A percentile compares a stretch with the other conserved stretches of the same genome.
Evolutionary conservation across 495 filamentous ascomycete species (phyloP).

Genomic region (Lichenothelia convexa): DNA sequence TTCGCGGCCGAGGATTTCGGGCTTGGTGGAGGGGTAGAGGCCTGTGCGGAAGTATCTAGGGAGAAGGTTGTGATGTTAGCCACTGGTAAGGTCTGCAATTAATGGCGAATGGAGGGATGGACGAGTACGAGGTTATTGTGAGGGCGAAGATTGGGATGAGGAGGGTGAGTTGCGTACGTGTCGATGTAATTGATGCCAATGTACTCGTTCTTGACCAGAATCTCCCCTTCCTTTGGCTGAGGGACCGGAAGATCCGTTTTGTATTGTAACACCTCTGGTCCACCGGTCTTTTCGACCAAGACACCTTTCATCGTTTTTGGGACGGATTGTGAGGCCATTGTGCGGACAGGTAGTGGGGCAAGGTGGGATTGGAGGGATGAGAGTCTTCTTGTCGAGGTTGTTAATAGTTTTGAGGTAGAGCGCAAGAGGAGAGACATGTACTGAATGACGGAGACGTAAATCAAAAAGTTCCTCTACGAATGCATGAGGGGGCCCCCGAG

Average conservation of each 20-base stretch:
- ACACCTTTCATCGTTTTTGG: slow-evolving; percentile 61
- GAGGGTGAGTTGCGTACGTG: slow-evolving; percentile 36
- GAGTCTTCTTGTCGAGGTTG: too few species aligned
- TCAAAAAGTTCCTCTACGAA: too few species aligned
- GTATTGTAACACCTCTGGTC: slow-evolving; percentile 58
- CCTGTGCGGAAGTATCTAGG: slow-evolving; percentile 75
- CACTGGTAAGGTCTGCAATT: background rate
- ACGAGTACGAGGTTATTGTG: slow-evolving; percentile 1
- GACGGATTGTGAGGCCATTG: slow-evolving; percentile 26
- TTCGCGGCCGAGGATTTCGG: slow-evolving; percentile 73
- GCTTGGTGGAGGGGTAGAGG: slow-evolving; percentile 53
- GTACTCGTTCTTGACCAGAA: slow-evolving; percentile 73
- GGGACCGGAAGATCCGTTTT: slow-evolving; percentile 63
- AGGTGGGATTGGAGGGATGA: slow-evolving; percentile 4
- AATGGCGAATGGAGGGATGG: background rate
- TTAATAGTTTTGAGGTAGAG: too few species aligned
- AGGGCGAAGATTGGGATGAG: too few species aligned
- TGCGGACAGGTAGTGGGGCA: slow-evolving; percentile 6
- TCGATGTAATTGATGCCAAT: slow-evolving; percentile 85
- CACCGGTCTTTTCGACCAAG: slow-evolving; percentile 57
- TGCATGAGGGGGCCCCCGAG: too few species aligned
- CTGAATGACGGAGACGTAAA: too few species aligned
- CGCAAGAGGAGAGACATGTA: too few species aligned
- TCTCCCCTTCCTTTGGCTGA: slow-evolving; percentile 43
- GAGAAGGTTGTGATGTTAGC: slow-evolving; percentile 4